These are phyloP conservation scores for Colletotrichum viniferum DNA, from an alignment of 2,329 filamentous ascomycete genomes.

Conservation along the genomic window DNA sequence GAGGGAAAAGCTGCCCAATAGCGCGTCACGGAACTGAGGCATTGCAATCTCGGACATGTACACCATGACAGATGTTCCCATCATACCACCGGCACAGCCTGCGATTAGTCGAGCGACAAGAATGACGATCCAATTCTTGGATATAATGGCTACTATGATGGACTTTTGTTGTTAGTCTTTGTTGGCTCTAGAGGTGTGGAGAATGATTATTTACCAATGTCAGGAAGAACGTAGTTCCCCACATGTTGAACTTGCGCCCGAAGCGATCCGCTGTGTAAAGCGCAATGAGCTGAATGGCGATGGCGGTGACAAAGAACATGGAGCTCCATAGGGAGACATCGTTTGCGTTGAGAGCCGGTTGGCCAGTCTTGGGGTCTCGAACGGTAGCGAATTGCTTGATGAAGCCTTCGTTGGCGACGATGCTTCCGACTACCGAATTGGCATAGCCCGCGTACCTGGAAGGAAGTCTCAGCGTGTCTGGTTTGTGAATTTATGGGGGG, in stretches of 20 bases:
- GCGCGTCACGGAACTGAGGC: conserved; percentile 1
- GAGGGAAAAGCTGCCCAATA: background rate
- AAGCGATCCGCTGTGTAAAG: background rate
- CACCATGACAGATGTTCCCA: background rate
- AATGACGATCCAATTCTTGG: background rate
- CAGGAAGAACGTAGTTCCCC: background rate
- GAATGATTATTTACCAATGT: background rate
- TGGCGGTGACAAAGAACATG: background rate
- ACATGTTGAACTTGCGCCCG: background rate
- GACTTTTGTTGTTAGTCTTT: background rate
- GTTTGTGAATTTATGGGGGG: background rate
- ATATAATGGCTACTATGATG: background rate
- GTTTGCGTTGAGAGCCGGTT: background rate
- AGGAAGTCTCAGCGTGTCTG: background rate
- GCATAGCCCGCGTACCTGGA: background rate
- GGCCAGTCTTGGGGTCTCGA: background rate
- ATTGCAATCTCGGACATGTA: conserved; percentile 6
- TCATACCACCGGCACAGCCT: background rate
- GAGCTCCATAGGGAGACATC: background rate
- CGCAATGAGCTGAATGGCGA: background rate
- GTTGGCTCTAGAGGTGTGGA: background rate
- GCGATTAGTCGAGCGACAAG: background rate
- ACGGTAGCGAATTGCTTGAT: conserved; percentile 5
- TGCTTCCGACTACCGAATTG: background rate
- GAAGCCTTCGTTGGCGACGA: conserved; percentile 6